Evolutionary conservation across 805 yeast genomes (phyloP).

Genomic region (Suhomyces sp.): DNA sequence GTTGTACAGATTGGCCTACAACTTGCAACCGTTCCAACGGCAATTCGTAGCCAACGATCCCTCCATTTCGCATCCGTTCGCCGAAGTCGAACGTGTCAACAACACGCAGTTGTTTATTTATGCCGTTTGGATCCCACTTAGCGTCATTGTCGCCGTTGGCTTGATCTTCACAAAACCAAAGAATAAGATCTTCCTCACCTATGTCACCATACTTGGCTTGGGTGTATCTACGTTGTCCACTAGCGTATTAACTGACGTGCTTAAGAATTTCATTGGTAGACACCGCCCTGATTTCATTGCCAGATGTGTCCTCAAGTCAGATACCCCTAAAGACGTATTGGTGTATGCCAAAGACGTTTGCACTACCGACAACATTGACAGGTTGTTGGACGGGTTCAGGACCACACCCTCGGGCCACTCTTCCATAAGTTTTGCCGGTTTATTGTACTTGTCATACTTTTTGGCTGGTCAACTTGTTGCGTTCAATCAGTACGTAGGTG

Average conservation of each 20-base stretch:
- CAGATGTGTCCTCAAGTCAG: conserved; percentile 69
- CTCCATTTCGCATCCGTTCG: conserved; percentile 77
- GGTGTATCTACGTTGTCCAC: conserved; percentile 57
- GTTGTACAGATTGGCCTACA: conserved; percentile 20
- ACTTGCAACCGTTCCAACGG: conserved; percentile 63
- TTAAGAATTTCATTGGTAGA: conserved; percentile 85
- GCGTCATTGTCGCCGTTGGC: conserved; percentile 32
- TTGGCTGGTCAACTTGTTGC: conserved; percentile 59
- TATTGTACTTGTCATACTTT: conserved; percentile 64
- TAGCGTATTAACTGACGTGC: conserved; percentile 62
- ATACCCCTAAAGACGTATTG: conserved; percentile 51
- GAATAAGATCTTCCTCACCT: conserved; percentile 48
- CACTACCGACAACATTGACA: conserved; percentile 45
- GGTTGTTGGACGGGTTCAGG: conserved; percentile 68
- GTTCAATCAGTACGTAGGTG: conserved; percentile 48
- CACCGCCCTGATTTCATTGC: conserved; percentile 90
- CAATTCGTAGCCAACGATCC: conserved; percentile 74
- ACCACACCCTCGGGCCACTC: conserved; percentile 86
- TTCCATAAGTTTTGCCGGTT: conserved; percentile 64
- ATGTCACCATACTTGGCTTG: conserved; percentile 67
- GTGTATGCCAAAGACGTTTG: conserved; percentile 66
- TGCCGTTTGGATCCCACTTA: conserved; percentile 50
- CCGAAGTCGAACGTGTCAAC: conserved; percentile 70
- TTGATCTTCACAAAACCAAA: conserved; percentile 46
- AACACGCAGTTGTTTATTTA: conserved; percentile 51